Conservation (phyloP, 2,329 filamentous ascomycete genomes). For the Aspergillus calidoustus region DNA sequence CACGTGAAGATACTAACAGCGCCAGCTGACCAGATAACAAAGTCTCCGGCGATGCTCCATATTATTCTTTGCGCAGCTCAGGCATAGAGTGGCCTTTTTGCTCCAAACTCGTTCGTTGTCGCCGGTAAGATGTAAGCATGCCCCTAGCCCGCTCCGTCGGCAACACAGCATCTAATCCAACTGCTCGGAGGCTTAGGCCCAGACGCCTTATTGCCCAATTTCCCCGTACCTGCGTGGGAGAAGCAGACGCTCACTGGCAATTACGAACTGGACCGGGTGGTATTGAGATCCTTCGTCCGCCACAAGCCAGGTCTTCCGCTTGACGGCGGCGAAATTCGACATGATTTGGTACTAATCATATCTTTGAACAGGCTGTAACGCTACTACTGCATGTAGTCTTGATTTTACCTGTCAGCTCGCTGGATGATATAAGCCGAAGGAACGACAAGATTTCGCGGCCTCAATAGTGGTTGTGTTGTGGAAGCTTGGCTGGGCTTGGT, state of each 20-base stretch:
- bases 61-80: background rate
- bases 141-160: background rate
- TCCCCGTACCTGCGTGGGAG: constrained; percentile 5
- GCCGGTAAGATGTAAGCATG: background rate
- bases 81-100: background rate
- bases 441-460: background rate
- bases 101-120: background rate
- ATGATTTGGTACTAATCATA: background rate
- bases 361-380: background rate
- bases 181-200: background rate
- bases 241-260: background rate
- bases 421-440: constrained; percentile 5
- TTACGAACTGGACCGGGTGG: background rate
- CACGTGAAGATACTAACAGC: background rate
- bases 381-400: background rate
- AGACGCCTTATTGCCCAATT: background rate
- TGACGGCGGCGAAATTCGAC: background rate
- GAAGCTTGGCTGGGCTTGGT: background rate
- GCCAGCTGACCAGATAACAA: background rate
- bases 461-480: background rate
- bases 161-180: background rate
- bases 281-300: background rate
- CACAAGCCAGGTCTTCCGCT: background rate
- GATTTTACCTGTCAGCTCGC: background rate
- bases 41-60: background rate